phyloP scores from a whole-genome alignment of 176 grass and related monocot genomes.

The Triticum monococcum region DNA sequence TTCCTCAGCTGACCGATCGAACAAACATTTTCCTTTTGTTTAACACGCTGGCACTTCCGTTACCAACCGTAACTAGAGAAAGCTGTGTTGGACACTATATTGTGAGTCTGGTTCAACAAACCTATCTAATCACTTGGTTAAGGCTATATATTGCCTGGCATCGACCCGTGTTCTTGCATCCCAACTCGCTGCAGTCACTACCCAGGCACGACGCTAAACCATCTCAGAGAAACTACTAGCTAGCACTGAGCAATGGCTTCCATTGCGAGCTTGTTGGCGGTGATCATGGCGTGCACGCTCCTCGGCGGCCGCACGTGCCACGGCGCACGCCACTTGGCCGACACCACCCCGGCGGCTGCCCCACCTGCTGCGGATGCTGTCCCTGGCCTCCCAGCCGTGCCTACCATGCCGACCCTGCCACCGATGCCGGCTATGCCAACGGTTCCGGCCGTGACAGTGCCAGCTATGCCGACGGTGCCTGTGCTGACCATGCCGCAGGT shows the following conservation, averaged over 20 bases:
- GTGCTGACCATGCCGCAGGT: not conserved
- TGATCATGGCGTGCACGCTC: not conserved
- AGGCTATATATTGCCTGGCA: not conserved
- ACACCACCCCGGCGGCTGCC: not conserved
- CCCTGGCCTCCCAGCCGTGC: not conserved
- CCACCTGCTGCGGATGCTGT: not conserved
- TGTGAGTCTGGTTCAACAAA: not conserved
- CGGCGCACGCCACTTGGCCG: conserved; percentile 2
- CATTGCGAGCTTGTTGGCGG: not conserved
- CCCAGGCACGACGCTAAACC: not conserved
- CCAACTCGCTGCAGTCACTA: not conserved
- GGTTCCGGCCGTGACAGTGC: not conserved
- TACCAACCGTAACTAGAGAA: not conserved
- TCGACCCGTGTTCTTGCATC: not conserved
- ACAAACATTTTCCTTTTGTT: not conserved
- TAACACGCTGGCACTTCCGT: not conserved
- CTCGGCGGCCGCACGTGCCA: not conserved
- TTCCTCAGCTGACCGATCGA: not conserved
- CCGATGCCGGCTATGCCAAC: not conserved
- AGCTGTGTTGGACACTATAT: not conserved
- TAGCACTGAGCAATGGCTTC: not conserved
- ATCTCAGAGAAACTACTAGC: not conserved
- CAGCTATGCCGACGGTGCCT: not conserved
- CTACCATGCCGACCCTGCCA: not conserved
- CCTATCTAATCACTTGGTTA: not conserved